phyloP scores from a whole-genome alignment of 2,329 filamentous ascomycete species.

The Cladosporium halotolerans region DNA sequence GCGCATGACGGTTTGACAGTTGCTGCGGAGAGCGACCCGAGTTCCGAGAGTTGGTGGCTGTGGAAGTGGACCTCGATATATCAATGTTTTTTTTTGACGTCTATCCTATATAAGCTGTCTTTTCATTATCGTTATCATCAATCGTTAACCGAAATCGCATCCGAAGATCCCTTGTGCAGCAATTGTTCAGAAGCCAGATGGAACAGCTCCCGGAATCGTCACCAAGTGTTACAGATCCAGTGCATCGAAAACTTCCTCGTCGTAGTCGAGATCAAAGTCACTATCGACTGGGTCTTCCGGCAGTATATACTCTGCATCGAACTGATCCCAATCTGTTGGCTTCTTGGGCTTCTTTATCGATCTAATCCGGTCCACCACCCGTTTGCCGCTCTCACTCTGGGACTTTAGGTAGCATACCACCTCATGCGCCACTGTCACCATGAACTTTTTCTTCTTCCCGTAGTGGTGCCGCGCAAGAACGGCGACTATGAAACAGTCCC shows the following conservation, averaged over 20 bases:
- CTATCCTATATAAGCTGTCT: no score
- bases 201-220: no score
- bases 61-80: no score
- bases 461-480: conserved; percentile 11
- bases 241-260: neutral
- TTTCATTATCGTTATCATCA: no score
- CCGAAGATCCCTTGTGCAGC: no score
- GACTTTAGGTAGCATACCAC: conserved; percentile 2
- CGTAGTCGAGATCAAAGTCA: neutral
- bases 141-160: no score
- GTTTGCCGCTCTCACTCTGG: neutral
- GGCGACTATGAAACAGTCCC: conserved; percentile 8
- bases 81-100: no score
- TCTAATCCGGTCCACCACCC: neutral
- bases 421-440: neutral
- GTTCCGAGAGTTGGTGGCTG: no score
- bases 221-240: neutral
- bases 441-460: neutral
- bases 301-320: neutral
- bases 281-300: neutral
- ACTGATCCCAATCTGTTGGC: neutral
- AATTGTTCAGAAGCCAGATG: no score
- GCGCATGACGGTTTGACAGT: no score
- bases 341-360: neutral
- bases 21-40: no score